A percentile compares a stretch with the other conserved stretches of the same genome.
These are phyloP conservation scores for Leptographium lundbergii DNA, from an alignment of 2,329 filamentous ascomycete species.

Conservation along the genomic window DNA sequence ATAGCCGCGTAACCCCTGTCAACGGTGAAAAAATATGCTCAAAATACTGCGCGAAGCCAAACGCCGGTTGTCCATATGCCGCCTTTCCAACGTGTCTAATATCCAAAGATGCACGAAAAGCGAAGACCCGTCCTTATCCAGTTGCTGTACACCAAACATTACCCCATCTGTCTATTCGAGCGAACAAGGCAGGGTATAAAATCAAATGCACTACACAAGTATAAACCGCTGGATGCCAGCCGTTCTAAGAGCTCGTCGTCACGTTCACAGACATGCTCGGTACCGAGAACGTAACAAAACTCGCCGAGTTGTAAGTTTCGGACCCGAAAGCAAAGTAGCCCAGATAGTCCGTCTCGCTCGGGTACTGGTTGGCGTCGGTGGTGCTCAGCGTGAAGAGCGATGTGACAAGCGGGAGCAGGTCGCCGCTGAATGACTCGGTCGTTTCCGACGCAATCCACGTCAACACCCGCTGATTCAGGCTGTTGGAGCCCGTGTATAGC, in stretches of 20 bases:
- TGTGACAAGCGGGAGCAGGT: slow-evolving; percentile 31
- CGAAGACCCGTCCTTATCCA: not conserved
- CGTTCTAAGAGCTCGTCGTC: not conserved
- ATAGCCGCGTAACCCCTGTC: not conserved
- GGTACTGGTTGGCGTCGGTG: slow-evolving; percentile 20
- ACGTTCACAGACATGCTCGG: slow-evolving; percentile 23
- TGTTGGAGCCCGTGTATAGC: slow-evolving; percentile 29
- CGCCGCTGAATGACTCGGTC: slow-evolving; percentile 29
- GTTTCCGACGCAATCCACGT: slow-evolving; percentile 31
- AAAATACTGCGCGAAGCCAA: not conserved
- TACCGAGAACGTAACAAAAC: slow-evolving; percentile 36
- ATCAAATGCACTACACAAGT: not conserved
- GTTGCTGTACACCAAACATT: not conserved
- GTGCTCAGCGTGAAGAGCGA: slow-evolving; percentile 23
- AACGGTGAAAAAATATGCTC: not conserved
- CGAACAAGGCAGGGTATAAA: not conserved
- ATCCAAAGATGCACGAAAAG: not conserved
- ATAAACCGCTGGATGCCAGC: not conserved
- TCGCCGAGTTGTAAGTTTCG: slow-evolving; percentile 30
- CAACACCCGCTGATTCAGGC: slow-evolving; percentile 29
- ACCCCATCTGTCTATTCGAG: not conserved
- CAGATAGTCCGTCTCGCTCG: slow-evolving; percentile 29
- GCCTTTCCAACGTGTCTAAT: not conserved
- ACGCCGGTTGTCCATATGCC: not conserved
- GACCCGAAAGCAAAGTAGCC: slow-evolving; percentile 39